Evolutionary conservation across 2,329 filamentous ascomycete genomes (phyloP).

Genomic region (Claviceps spartinae): DNA sequence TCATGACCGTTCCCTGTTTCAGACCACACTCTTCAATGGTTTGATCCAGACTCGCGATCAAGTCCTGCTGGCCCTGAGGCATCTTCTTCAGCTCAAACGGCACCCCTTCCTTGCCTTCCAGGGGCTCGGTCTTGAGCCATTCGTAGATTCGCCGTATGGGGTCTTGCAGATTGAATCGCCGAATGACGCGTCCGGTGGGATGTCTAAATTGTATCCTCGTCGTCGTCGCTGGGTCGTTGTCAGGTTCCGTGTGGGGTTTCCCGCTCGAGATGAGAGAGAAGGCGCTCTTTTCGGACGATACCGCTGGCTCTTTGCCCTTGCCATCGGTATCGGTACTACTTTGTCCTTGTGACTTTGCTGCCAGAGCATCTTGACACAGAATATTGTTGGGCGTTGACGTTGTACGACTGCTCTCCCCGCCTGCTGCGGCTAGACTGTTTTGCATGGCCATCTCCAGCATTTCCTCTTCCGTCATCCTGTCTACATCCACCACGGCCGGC

Average conservation of each 20-base stretch:
- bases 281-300: conserved; percentile 26
- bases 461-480: conserved; percentile 90
- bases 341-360: conserved; percentile 49
- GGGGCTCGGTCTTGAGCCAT: conserved; percentile 82
- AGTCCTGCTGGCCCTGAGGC: conserved; percentile 55
- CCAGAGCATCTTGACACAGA: conserved; percentile 78
- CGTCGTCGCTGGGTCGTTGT: conserved; percentile 52
- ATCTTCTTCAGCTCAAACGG: conserved; percentile 82
- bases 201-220: conserved; percentile 91
- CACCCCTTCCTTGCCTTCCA: conserved; percentile 64
- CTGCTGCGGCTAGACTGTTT: conserved; percentile 58
- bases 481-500: conserved; percentile 58
- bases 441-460: conserved; percentile 90
- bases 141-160: conserved; percentile 77
- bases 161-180: conserved; percentile 68
- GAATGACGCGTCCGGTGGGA: conserved; percentile 70
- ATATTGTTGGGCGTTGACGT: conserved; percentile 40
- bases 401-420: conserved; percentile 18
- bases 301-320: conserved; percentile 35
- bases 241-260: conserved; percentile 66
- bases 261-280: conserved; percentile 62
- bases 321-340: conserved; percentile 16
- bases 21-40: conserved; percentile 71
- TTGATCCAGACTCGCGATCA: conserved; percentile 60
- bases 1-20: conserved; percentile 90